Conservation (phyloP, 257 asterid species). For the Forsythia viridissima region DNA sequence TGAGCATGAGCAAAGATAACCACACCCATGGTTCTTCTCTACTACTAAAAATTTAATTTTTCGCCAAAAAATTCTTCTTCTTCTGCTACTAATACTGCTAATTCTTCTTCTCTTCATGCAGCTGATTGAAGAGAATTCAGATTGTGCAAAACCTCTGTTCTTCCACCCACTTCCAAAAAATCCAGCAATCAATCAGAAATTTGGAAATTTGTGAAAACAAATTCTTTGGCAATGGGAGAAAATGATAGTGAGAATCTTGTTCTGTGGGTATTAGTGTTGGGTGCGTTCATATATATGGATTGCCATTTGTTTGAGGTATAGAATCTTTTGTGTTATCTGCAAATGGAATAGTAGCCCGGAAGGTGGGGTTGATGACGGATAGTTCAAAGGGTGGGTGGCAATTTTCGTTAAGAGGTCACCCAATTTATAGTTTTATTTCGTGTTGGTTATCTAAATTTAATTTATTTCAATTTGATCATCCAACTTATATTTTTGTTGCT, state of each 20-base stretch:
- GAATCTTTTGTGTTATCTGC: background rate
- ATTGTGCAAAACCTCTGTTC: background rate
- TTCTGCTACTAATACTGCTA: conserved; percentile 12
- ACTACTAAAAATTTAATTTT: conserved; percentile 9
- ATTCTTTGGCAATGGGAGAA: background rate
- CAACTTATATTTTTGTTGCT: background rate
- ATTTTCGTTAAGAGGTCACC: background rate
- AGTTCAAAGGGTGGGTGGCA: background rate
- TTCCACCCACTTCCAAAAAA: background rate
- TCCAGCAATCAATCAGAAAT: background rate
- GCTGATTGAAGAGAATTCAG: conserved; percentile 26
- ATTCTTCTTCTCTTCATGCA: conserved; percentile 48
- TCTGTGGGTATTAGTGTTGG: background rate
- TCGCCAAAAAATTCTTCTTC: conserved; percentile 24
- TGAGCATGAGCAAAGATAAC: conserved; percentile 44
- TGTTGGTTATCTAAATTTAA: background rate
- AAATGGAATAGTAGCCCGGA: background rate
- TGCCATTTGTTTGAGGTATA: background rate
- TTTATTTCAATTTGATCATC: background rate
- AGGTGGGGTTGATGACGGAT: conserved; percentile 15
- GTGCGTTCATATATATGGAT: background rate
- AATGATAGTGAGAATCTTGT: conserved; percentile 3
- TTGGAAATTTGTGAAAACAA: background rate
- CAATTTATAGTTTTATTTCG: background rate
- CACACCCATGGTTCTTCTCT: conserved; percentile 37